Base-by-base conservation (phyloP, 2,329 filamentous ascomycete species). In the Colletotrichum costaricense region DNA sequence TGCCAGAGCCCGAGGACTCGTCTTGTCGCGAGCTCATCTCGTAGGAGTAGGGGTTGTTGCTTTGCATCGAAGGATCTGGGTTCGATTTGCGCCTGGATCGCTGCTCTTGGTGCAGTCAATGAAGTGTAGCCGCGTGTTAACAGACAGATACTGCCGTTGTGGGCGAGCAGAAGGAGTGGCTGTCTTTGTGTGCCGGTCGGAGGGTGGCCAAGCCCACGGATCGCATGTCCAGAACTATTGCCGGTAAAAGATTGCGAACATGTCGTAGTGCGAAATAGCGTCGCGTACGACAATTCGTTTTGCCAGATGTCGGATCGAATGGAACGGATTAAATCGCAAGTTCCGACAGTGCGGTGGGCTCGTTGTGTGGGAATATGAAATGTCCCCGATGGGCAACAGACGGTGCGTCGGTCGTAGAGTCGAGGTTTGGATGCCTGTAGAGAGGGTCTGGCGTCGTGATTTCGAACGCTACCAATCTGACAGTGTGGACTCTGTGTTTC, bases 11-110 rank as follows among this genome's bases (percentile, higher is more conserved):
- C 19, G 57, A 28, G 14, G 35, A 30, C 28, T 72, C 68, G 22
- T 66, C 69, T 42, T 59, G 57, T 71, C 68, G 68, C 16, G 63
- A 58, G 35, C 55, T 72, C 72, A 74, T 74, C 60, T 73, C 71
- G 46, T 65, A 70, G 6, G 67, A 65, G 24, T 73, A 49, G 2
- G 69, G 12, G 24, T 26, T 33, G 24, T 46, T 57, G 52, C 70
- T 62, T 26, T 35, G 64, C 63, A 67, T 72, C 28, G 57, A 22
- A 16, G 12, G 8, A 9, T 35, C 42, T 33, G 26, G 46, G 35
- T 64, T 24, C 46, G 28, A 52, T 33, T 28, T 42, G 24, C 42
- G 28, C 38, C 30, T 26, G 8, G 26, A 35, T 49, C 5, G 24
- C 24, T 46, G 14, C 33, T 68, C 46, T 59, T 26, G 26, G 38